Evolutionary conservation across 2,329 filamentous ascomycete genomes (phyloP), one percentile per base, ranked within the genome.

Genomic region (Aspergillus flavus): DNA sequence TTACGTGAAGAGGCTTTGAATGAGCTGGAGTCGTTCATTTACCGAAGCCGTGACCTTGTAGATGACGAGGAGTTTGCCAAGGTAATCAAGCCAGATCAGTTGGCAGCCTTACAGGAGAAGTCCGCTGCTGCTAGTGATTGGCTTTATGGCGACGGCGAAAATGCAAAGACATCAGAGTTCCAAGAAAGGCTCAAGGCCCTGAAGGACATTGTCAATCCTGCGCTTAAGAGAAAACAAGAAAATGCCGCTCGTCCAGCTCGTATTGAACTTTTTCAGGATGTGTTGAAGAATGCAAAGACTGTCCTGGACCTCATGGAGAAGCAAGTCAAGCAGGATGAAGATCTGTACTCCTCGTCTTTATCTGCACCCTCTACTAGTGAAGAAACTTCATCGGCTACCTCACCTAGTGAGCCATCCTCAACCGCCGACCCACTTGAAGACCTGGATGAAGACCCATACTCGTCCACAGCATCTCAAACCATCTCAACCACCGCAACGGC

Each of bases 1-100:
- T 83, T 88, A 62, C 88, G 94, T 36, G 94, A 97, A 75, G 94
- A 97, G 76, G 88, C 92, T 1, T 83, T 97, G 62, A 99, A 98
- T 79, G 90, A 91, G 68, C 87, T 99, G n/a, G 95, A 99, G 79
- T 90, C 86, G 14, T 98, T 91, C 78, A 97, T 94, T 16, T 99
- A 99, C 83, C 90, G 89, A 72, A 87, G 91, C 32, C 89, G 93
- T 30, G 93, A 97, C 76, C 84, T 96, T 52, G 83, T 97, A 2
- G 90, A 92, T 48, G 89, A 90, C 64, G 88, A 92, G 55, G 83
- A 84, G 1, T 98, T 97, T 75, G 82, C 91, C 58, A 84, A 84
- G 14, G 87, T 85, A 4, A 91, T 93, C 36, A 94, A 90, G 11
- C 81, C 87, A 4, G 84, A 86, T 23, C 86, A 93, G 73, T 87